phyloP scores from a whole-genome alignment of 768 basidiomycete genomes.

The Tubosaeta sp. region DNA sequence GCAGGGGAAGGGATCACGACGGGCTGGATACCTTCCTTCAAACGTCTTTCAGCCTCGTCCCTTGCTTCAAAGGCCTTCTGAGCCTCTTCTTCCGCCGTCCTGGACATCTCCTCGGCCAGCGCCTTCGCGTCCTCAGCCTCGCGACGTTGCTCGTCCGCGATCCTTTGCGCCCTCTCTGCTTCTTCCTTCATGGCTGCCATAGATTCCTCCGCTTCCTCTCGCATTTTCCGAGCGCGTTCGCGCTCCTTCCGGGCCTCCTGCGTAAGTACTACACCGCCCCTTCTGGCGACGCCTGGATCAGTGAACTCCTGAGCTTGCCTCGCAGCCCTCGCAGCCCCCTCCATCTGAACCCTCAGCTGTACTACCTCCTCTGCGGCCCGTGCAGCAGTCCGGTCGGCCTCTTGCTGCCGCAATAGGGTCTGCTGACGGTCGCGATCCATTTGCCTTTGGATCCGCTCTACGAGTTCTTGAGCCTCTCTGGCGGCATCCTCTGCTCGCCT shows the following conservation, averaged over 20 bases:
- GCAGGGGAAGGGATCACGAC: slow-evolving; percentile 18
- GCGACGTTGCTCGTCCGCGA: slow-evolving; percentile 9
- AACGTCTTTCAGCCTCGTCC: slow-evolving; percentile 14
- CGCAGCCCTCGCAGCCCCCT: background rate
- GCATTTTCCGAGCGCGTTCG: background rate
- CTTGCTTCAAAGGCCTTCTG: slow-evolving; percentile 3
- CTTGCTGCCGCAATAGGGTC: slow-evolving; percentile 3
- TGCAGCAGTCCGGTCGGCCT: slow-evolving; percentile 1
- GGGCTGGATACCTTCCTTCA: slow-evolving; percentile 26
- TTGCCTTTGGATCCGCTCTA: background rate
- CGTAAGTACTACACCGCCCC: slow-evolving; percentile 5
- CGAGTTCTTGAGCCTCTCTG: background rate
- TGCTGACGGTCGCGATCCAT: slow-evolving; percentile 4
- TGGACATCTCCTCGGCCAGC: slow-evolving; percentile 5
- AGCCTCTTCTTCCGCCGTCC: slow-evolving; percentile 13
- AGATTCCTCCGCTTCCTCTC: slow-evolving; percentile 3
- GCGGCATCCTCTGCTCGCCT: slow-evolving; percentile 2
- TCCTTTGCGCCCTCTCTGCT: slow-evolving; percentile 2
- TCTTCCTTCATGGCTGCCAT: slow-evolving; percentile 9
- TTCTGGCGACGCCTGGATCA: slow-evolving; percentile 4
- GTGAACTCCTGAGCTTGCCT: slow-evolving; percentile 1
- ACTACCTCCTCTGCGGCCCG: slow-evolving; percentile 8
- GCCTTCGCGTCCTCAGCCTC: slow-evolving; percentile 5
- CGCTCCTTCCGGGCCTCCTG: slow-evolving; percentile 6
- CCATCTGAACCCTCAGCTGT: slow-evolving; percentile 8